Evolutionary conservation across 176 grass and related monocot genomes (phyloP).

Genomic region (Metroxylon sagu): DNA sequence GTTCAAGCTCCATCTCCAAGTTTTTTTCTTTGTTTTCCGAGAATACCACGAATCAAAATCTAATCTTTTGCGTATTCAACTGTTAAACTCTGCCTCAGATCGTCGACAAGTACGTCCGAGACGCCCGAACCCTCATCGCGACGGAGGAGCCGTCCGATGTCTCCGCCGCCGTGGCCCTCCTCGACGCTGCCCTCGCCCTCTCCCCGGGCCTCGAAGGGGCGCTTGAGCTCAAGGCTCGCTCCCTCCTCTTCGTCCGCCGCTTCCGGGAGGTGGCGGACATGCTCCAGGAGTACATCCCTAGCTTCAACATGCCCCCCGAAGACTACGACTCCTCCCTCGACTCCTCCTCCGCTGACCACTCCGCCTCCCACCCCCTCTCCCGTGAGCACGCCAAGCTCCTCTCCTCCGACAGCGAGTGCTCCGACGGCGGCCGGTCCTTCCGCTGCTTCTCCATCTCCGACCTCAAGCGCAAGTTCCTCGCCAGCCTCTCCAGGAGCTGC

Average conservation of each 20-base stretch:
- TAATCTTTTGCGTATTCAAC: not conserved
- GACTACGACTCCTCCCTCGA: slow-evolving; percentile 27
- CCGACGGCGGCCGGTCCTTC: slow-evolving; percentile 46
- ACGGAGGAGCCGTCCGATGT: slow-evolving; percentile 46
- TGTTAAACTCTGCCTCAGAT: slow-evolving; percentile 32
- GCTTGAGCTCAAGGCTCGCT: slow-evolving; percentile 66
- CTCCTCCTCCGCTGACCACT: slow-evolving; percentile 54
- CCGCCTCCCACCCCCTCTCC: slow-evolving; percentile 15
- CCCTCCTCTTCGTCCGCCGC: slow-evolving; percentile 61
- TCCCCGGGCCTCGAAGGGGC: slow-evolving; percentile 67
- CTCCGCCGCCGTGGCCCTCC: slow-evolving; percentile 45
- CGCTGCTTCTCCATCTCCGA: slow-evolving; percentile 85
- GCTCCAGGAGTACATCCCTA: slow-evolving; percentile 91
- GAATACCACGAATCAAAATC: not conserved
- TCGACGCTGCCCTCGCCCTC: slow-evolving; percentile 64
- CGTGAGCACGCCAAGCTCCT: slow-evolving; percentile 54
- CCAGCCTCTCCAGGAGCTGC: slow-evolving; percentile 56
- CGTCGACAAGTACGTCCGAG: slow-evolving; percentile 67
- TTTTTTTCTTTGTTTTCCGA: not conserved
- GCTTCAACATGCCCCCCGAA: slow-evolving; percentile 48
- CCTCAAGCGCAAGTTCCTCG: slow-evolving; percentile 71
- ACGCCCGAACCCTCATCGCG: slow-evolving; percentile 59
- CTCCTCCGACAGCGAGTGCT: slow-evolving; percentile 61
- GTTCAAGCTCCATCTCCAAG: not conserved
- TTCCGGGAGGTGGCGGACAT: slow-evolving; percentile 84